phyloP scores from a whole-genome alignment of 2,329 filamentous ascomycete species.

The Chalaropsis ovoidea region DNA sequence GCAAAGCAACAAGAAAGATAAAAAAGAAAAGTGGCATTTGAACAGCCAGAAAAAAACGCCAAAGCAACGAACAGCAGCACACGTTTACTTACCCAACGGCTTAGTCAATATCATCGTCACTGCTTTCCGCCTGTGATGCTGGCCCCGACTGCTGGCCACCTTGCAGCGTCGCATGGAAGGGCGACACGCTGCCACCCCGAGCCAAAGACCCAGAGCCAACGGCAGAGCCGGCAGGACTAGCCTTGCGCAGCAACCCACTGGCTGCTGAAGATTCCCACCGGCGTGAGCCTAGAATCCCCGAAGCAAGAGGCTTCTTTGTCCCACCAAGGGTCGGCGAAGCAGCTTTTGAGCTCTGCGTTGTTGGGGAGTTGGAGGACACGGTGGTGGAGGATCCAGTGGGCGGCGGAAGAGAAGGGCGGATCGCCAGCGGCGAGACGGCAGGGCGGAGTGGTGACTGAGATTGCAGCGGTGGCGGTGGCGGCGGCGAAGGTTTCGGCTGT shows the following conservation, averaged over 20 bases:
- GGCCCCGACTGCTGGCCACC: not conserved
- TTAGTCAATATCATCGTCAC: slow-evolving; percentile 26
- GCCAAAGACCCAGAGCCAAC: slow-evolving; percentile 31
- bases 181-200: slow-evolving; percentile 17
- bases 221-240: slow-evolving; percentile 30
- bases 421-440: not conserved
- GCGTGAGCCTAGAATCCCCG: slow-evolving; percentile 35
- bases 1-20: too few species aligned
- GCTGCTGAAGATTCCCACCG: slow-evolving; percentile 35
- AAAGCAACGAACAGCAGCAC: not conserved
- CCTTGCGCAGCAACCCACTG: slow-evolving; percentile 37
- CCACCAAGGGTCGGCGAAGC: slow-evolving; percentile 27
- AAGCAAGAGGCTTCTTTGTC: slow-evolving; percentile 33
- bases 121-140: slow-evolving; percentile 10
- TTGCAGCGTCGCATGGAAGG: slow-evolving; percentile 22
- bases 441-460: not conserved
- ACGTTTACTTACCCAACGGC: not conserved
- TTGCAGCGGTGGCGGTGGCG: not conserved
- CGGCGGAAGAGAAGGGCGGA: not conserved
- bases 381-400: slow-evolving; percentile 28
- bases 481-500: not conserved
- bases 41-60: not conserved
- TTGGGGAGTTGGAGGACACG: not conserved
- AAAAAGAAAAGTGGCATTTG: not conserved
- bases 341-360: not conserved